These are phyloP conservation scores for Psilocybe tampanensis DNA, from an alignment of 768 basidiomycete species.

Conservation along the genomic window DNA sequence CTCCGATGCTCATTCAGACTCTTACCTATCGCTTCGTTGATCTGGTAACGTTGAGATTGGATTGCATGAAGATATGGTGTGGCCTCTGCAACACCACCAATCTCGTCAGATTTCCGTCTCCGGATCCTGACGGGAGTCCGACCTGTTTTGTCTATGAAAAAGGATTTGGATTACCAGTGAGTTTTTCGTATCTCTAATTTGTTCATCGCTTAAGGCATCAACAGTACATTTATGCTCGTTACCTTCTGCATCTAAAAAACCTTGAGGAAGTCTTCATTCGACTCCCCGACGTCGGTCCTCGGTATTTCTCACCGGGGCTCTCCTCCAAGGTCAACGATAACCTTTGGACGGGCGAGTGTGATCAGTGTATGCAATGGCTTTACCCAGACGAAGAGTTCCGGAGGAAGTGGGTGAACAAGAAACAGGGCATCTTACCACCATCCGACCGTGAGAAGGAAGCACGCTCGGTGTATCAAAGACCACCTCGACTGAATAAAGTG, in stretches of 20 bases:
- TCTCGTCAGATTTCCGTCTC: constrained; percentile 24
- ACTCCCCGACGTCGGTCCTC: constrained; percentile 27
- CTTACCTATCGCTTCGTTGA: constrained; percentile 21
- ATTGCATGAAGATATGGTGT: constrained; percentile 34
- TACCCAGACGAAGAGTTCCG: constrained; percentile 34
- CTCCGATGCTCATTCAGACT: constrained; percentile 29
- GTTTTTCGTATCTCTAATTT: constrained; percentile 4
- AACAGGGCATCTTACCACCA: constrained; percentile 21
- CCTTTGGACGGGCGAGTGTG: constrained; percentile 41
- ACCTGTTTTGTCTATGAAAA: constrained; percentile 23
- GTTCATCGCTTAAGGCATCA: background rate
- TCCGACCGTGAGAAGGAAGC: background rate
- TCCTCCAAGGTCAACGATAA: constrained; percentile 16
- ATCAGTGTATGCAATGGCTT: constrained; percentile 37
- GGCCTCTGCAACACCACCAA: constrained; percentile 37
- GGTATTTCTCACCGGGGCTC: constrained; percentile 16
- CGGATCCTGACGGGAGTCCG: constrained; percentile 25
- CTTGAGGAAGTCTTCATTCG: constrained; percentile 34
- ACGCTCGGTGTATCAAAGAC: constrained; percentile 4
- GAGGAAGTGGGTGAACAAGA: constrained; percentile 30
- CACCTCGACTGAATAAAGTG: constrained; percentile 14
- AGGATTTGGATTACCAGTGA: constrained; percentile 37
- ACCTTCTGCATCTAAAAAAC: constrained; percentile 21
- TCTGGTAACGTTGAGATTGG: constrained; percentile 26
- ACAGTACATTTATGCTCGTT: constrained; percentile 37